Evolutionary conservation across 371 early-diverging fungal species (phyloP).

Genomic region (Mortierella sp.): DNA sequence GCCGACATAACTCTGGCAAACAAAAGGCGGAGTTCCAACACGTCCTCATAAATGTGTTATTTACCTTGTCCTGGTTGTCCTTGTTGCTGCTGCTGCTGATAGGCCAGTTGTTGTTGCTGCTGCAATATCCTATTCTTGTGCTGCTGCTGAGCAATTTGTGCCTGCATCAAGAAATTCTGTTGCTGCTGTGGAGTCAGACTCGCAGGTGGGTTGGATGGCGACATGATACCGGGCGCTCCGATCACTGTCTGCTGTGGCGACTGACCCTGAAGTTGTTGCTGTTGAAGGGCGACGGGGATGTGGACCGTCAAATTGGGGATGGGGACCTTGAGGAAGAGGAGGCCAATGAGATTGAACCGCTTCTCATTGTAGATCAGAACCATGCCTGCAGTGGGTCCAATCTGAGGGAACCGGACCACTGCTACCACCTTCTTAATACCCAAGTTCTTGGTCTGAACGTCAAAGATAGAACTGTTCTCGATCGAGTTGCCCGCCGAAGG

Average conservation of each 20-base stretch:
- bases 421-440: slow-evolving; percentile 67
- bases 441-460: slow-evolving; percentile 61
- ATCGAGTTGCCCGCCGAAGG: slow-evolving; percentile 59
- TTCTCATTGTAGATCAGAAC: slow-evolving; percentile 65
- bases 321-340: slow-evolving; percentile 65
- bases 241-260: slow-evolving; percentile 43
- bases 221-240: slow-evolving; percentile 51
- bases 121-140: slow-evolving; percentile 54
- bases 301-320: slow-evolving; percentile 63
- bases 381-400: slow-evolving; percentile 57
- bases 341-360: slow-evolving; percentile 63
- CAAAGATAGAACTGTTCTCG: slow-evolving; percentile 67
- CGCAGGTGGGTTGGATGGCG: slow-evolving; percentile 37
- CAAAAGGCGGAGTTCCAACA: no score
- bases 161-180: slow-evolving; percentile 48
- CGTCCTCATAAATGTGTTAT: background rate
- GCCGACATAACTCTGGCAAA: no score
- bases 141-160: slow-evolving; percentile 59
- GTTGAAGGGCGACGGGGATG: slow-evolving; percentile 21
- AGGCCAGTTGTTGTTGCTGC: slow-evolving; percentile 29
- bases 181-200: slow-evolving; percentile 52
- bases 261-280: slow-evolving; percentile 29
- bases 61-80: slow-evolving; percentile 33
- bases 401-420: slow-evolving; percentile 44
- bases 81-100: slow-evolving; percentile 46